Evolutionary conservation across 2,329 filamentous ascomycete species (phyloP).

Genomic region (Ophiostoma sp.): DNA sequence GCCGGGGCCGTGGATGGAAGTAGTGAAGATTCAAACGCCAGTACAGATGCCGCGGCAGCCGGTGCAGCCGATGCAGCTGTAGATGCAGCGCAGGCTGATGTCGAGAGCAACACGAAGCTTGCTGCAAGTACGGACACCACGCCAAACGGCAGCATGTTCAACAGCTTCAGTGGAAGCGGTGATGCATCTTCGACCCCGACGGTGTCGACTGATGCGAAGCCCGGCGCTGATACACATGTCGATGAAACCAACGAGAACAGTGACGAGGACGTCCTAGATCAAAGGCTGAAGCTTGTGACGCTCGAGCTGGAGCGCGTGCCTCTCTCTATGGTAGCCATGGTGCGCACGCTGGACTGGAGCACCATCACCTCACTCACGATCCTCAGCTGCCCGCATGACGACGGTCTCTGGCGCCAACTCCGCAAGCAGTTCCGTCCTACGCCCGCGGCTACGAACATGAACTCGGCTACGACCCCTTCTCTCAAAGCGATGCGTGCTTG

Average conservation of each 20-base stretch:
- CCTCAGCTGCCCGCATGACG: slow-evolving; percentile 65
- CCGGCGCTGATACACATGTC: no score
- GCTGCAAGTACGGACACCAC: no score
- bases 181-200: background rate
- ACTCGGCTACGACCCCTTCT: no score
- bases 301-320: slow-evolving; percentile 70
- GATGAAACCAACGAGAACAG: background rate
- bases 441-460: slow-evolving; percentile 23
- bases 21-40: no score
- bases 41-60: no score
- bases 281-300: slow-evolving; percentile 60
- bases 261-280: slow-evolving; percentile 37
- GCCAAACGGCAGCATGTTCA: background rate
- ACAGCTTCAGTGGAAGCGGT: background rate
- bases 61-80: no score
- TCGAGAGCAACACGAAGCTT: no score
- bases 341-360: slow-evolving; percentile 69
- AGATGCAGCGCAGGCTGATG: no score
- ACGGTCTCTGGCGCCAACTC: slow-evolving; percentile 68
- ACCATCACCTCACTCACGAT: slow-evolving; percentile 66
- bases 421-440: slow-evolving; percentile 55
- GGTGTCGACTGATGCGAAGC: background rate
- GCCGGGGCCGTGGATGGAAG: no score
- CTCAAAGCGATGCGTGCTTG: slow-evolving; percentile 27
- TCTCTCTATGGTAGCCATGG: slow-evolving; percentile 65